Conservation (phyloP, 139 green algal species). For the Picochlorum sp. region DNA sequence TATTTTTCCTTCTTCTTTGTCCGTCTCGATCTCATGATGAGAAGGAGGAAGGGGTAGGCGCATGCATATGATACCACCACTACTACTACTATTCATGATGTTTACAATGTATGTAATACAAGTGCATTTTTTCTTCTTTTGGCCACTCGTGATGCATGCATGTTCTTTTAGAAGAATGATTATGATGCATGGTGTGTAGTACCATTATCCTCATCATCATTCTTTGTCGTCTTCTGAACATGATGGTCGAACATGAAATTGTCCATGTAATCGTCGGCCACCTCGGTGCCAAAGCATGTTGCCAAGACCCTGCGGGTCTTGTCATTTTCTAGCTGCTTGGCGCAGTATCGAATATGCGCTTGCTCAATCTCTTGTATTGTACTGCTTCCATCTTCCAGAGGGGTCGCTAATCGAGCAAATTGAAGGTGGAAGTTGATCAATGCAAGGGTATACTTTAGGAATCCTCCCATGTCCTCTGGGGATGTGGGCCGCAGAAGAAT, state of each 20-base stretch:
- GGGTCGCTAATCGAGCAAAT: conserved; percentile 15
- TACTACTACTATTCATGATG: too few species aligned
- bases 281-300: conserved; percentile 44
- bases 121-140: too few species aligned
- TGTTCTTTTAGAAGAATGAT: too few species aligned
- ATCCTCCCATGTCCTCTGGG: conserved; percentile 37
- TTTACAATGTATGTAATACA: too few species aligned
- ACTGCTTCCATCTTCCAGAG: not conserved
- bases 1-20: too few species aligned
- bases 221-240: too few species aligned
- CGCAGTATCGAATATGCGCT: conserved; percentile 41
- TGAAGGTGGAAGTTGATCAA: conserved; percentile 38
- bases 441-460: conserved; percentile 51
- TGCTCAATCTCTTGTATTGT: conserved; percentile 20
- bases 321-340: conserved; percentile 62
- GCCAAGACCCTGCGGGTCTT: conserved; percentile 66
- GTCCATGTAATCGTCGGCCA: conserved; percentile 58
- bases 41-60: too few species aligned
- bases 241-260: conserved; percentile 44
- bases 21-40: too few species aligned
- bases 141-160: too few species aligned
- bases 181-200: too few species aligned
- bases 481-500: conserved; percentile 46
- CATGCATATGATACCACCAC: too few species aligned
- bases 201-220: too few species aligned